Percentiles rank a stretch among this genome's conserved stretches.
phyloP scores from a whole-genome alignment of 2,329 filamentous ascomycete species.

The Fonsecaea erecta region DNA sequence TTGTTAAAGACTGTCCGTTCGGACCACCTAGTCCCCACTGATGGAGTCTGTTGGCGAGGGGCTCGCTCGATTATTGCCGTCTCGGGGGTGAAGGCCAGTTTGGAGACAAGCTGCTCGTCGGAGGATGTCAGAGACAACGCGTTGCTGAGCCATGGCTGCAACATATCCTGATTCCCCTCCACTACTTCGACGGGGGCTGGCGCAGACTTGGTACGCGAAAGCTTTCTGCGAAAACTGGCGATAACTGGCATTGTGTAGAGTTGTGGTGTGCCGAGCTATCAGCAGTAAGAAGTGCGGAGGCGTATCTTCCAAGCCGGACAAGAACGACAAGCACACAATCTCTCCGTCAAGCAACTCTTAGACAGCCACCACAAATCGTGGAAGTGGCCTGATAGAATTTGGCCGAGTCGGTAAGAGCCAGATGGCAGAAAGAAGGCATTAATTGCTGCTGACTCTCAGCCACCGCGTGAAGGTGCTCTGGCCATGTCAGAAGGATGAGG shows the following conservation, averaged over 20 bases:
- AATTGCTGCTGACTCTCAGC: slow-evolving; percentile 4
- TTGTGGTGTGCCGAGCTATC: not conserved
- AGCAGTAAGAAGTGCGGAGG: slow-evolving; percentile 8
- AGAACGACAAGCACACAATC: not conserved
- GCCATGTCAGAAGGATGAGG: not conserved
- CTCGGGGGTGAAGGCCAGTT: slow-evolving; percentile 34
- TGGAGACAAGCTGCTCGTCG: slow-evolving; percentile 37
- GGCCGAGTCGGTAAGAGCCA: not conserved
- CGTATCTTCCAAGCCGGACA: not conserved
- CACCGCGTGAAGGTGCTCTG: not conserved
- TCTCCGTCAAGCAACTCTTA: not conserved
- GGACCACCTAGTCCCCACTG: slow-evolving; percentile 32
- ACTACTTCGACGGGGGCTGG: slow-evolving; percentile 6
- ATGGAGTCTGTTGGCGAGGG: slow-evolving; percentile 30
- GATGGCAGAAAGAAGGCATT: not conserved
- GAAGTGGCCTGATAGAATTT: not conserved
- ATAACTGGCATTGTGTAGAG: slow-evolving; percentile 25
- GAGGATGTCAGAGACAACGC: slow-evolving; percentile 34
- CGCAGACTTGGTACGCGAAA: slow-evolving; percentile 35
- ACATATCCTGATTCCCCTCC: slow-evolving; percentile 11
- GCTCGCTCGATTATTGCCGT: slow-evolving; percentile 33
- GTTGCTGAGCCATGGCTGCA: slow-evolving; percentile 27
- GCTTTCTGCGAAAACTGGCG: slow-evolving; percentile 28
- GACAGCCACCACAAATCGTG: not conserved
- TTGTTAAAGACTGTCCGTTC: slow-evolving; percentile 38